Evolutionary conservation across 2,329 filamentous ascomycete species (phyloP), one percentile per base, ranked within the genome.

Genomic region (Neophaeococcomyces mojaviensis): DNA sequence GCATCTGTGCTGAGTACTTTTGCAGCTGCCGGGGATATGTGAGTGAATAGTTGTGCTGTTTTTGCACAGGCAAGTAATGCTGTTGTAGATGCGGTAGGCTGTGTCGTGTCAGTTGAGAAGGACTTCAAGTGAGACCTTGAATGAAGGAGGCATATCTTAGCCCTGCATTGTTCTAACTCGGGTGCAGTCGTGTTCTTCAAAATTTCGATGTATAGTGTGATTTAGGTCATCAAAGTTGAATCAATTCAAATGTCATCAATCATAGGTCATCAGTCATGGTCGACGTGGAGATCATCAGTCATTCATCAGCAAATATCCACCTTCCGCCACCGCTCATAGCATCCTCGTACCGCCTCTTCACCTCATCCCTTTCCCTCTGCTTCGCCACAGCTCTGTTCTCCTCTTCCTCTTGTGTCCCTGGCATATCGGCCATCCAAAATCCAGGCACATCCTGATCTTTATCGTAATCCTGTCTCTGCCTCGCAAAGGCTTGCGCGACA

Each of bases 341-440:
- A 61, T 97, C 88, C 40, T 81, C 73, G 65, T 87, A 84, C 59
- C 88, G 77, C 58, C 86, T 81, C 53, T 81, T 75, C 1, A 96
- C 73, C 46, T 78, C 74, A 40, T 78, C 70, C 53, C 73, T 75
- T 59, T 85, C 82, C 49, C 78, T 68, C 55, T 72, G 73, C n/a
- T 71, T 72, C 0, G 84, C 84, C 59, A 81, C 79, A 49, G 75
- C 73, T 47, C 77, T 77, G 57, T 90, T 79, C 43, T 72, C 68
- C 55, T 78, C 70, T 22, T 82, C 66, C 64, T 96, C 86, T 62
- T 97, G 92, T 1, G 92, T 96, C 20, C 71, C 80, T 1, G 90
- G 89, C 61, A 98, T 94, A 55, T 94, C 90, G 1, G 84, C 77
- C 44, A 86, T 76, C 92, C 92, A 98, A 61, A 87, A 97, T 0